Base-by-base conservation (phyloP, 2,329 filamentous ascomycete genomes). In the Cladosporium sp. region DNA sequence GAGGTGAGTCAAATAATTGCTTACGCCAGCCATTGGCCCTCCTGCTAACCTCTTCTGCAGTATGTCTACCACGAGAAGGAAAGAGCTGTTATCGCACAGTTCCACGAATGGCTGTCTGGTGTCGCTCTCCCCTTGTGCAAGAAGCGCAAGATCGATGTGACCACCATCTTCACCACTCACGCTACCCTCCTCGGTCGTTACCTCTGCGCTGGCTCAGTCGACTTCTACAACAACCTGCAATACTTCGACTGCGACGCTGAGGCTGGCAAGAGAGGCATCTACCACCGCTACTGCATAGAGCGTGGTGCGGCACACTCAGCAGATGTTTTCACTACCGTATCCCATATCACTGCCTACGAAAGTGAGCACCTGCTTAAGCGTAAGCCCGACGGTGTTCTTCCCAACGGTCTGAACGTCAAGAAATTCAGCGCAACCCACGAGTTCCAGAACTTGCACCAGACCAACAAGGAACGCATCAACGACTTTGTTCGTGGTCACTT, bases 191-290 rank as follows among this genome's bases (percentile, higher is more conserved):
- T 99, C 51, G 94, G 94, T 63, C 88, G 94, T 69, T 97, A 99
- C 72, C 89, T 97, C 51, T 97, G 94, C 73, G 94, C 94, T 54
- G 94, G 94, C 56, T 97, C 92, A 0, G 94, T 97, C 63, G 94
- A 99, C 74, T 97, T 99, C 74, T 99, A 99, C 83, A 99, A 97
- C 80, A 97, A 97, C 74, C 83, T 99, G 55, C 93, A 97, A 75
- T 89, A 87, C 78, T 97, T 99, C 71, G 93, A 99, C 72, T 92
- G 96, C 30, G 94, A 99, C 73, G 87, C 91, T 5, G 94, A 99
- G 76, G 94, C 94, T 17, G 94, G 94, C 62, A 97, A 97, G 82
- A 90, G 94, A 69, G 94, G 94, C 60, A 97, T 99, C 73, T 99
- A 97, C 79, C 94, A 99, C 78, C 83, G 94, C 61, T 97, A 97